phyloP scores from a whole-genome alignment of 805 yeast genomes.

The baker's yeast (Saccharomyces cerevisiae) region DNA sequence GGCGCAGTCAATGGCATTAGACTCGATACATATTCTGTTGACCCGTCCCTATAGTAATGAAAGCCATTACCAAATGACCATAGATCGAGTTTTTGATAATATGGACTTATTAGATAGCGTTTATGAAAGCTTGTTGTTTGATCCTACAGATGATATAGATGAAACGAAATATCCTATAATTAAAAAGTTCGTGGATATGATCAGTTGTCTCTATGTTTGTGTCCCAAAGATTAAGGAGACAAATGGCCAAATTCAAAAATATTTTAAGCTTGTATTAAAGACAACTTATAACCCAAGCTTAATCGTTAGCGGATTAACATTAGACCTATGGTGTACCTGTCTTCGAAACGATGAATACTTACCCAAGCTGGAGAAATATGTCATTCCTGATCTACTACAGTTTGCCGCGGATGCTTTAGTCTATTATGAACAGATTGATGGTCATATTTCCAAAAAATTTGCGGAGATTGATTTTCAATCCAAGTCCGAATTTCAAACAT shows the following conservation, averaged over 20 bases:
- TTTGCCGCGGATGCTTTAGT: slow-evolving; percentile 71
- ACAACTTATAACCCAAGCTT: slow-evolving; percentile 81
- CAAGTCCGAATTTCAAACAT: slow-evolving; percentile 66
- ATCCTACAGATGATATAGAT: slow-evolving; percentile 58
- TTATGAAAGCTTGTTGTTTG: slow-evolving; percentile 45
- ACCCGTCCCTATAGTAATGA: slow-evolving; percentile 63
- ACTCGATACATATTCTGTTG: slow-evolving; percentile 81
- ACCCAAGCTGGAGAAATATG: slow-evolving; percentile 37
- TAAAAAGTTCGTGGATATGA: slow-evolving; percentile 89
- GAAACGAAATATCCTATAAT: slow-evolving; percentile 73
- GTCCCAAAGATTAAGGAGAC: slow-evolving; percentile 50
- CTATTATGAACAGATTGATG: slow-evolving; percentile 63
- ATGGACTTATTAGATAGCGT: slow-evolving; percentile 58
- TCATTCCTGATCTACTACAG: slow-evolving; percentile 58
- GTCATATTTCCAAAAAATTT: slow-evolving; percentile 53
- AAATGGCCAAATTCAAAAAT: slow-evolving; percentile 54
- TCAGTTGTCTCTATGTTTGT: slow-evolving; percentile 34
- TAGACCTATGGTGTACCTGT: slow-evolving; percentile 91
- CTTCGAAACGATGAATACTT: slow-evolving; percentile 71
- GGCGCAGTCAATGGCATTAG: slow-evolving; percentile 76
- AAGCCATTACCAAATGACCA: slow-evolving; percentile 66
- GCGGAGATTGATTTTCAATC: slow-evolving; percentile 86
- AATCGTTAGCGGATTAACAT: slow-evolving; percentile 80
- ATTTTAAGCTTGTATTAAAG: slow-evolving; percentile 63
- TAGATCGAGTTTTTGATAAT: slow-evolving; percentile 80